Percentiles rank a stretch among this genome's conserved stretches.
These are phyloP conservation scores for Narthecium ossifragum DNA, from an alignment of 106 monocot species.

Conservation along the genomic window DNA sequence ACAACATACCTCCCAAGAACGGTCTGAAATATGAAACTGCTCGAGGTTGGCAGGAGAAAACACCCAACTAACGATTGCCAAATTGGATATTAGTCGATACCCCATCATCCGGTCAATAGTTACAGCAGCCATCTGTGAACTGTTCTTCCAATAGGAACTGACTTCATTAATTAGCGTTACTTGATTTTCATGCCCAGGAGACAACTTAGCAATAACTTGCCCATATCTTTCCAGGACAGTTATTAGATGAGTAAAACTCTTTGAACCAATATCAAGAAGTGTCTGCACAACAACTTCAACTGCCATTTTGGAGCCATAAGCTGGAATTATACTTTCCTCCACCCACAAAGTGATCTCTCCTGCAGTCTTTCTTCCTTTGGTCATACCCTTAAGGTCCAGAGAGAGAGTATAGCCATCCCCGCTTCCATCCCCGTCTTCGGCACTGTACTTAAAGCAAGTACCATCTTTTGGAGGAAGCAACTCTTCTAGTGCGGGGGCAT, in stretches of 20 bases:
- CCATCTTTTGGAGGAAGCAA: slow-evolving; percentile 79
- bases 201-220: slow-evolving; percentile 59
- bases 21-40: slow-evolving; percentile 80
- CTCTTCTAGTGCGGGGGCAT: slow-evolving; percentile 61
- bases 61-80: slow-evolving; percentile 89
- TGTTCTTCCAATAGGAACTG: slow-evolving; percentile 81
- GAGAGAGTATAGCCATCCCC: slow-evolving; percentile 41
- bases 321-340: slow-evolving; percentile 54
- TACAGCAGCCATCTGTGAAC: slow-evolving; percentile 78
- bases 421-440: slow-evolving; percentile 33
- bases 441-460: slow-evolving; percentile 54
- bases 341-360: slow-evolving; percentile 68
- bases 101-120: slow-evolving; percentile 93
- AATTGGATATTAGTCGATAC: slow-evolving; percentile 74
- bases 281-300: slow-evolving; percentile 79
- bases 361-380: slow-evolving; percentile 51
- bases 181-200: slow-evolving; percentile 49
- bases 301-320: slow-evolving; percentile 52
- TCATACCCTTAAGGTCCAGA: slow-evolving; percentile 51
- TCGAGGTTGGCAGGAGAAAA: slow-evolving; percentile 61
- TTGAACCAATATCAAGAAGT: slow-evolving; percentile 89
- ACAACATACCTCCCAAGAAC: slow-evolving; percentile 81
- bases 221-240: slow-evolving; percentile 93
- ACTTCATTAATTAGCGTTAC: slow-evolving; percentile 65
- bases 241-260: slow-evolving; percentile 94